Evolutionary conservation across 2,329 filamentous ascomycete species (phyloP).

Genomic region (Fusarium algeriense): DNA sequence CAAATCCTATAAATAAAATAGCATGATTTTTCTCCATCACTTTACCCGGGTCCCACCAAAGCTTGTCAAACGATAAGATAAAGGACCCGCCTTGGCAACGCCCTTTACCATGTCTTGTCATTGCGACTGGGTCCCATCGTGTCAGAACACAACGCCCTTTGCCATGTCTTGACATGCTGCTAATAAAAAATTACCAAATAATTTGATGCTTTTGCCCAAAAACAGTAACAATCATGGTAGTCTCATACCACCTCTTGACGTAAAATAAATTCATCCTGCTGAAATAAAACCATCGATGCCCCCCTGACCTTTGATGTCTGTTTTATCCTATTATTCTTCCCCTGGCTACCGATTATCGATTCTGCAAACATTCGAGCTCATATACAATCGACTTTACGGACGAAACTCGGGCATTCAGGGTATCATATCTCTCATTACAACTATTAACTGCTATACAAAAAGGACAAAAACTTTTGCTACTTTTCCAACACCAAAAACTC

Average conservation of each 20-base stretch:
- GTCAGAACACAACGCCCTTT: constrained; percentile 28
- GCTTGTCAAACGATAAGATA: constrained; percentile 30
- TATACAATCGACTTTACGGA: constrained; percentile 3
- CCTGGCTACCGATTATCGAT: not conserved
- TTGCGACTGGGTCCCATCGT: constrained; percentile 21
- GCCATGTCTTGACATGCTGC: constrained; percentile 23
- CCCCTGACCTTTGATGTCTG: not conserved
- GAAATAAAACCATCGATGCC: constrained; percentile 14
- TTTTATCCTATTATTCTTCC: not conserved
- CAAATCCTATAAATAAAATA: constrained; percentile 1
- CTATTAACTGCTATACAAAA: constrained; percentile 38
- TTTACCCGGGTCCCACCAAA: constrained; percentile 4
- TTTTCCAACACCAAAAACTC: constrained; percentile 24
- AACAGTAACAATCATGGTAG: not conserved
- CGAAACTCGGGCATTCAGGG: constrained; percentile 20
- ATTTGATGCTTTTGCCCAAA: constrained; percentile 25
- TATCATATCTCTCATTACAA: constrained; percentile 45
- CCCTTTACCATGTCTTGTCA: constrained; percentile 33
- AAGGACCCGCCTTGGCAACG: constrained; percentile 21
- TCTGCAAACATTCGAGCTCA: not conserved
- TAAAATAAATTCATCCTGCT: constrained; percentile 27
- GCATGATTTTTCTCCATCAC: not conserved
- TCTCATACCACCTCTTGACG: constrained; percentile 12
- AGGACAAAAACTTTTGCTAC: constrained; percentile 21
- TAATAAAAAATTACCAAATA: constrained; percentile 32